Evolutionary conservation across 1,139 yeast species (phyloP).

Genomic region (Scheffersomyces parashehatae): DNA sequence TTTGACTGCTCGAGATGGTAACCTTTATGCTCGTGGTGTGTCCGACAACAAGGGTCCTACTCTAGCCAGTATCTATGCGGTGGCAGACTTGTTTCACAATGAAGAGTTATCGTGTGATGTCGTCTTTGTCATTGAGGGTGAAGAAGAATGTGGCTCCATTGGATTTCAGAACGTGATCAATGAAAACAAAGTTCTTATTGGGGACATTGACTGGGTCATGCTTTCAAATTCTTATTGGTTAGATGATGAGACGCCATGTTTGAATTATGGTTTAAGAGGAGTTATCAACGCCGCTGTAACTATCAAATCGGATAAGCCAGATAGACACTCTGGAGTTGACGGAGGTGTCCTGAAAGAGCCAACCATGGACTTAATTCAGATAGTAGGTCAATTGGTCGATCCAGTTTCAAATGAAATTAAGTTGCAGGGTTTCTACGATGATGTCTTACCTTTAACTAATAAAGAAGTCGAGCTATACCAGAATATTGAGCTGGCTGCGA

Average conservation of each 20-base stretch:
- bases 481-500: constrained; percentile 51
- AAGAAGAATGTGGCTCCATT: constrained; percentile 89
- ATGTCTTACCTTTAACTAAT: constrained; percentile 55
- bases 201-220: constrained; percentile 82
- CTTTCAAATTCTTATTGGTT: constrained; percentile 94
- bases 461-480: constrained; percentile 63
- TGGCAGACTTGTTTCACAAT: constrained; percentile 64
- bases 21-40: constrained; percentile 87
- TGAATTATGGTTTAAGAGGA: constrained; percentile 93
- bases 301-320: constrained; percentile 73
- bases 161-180: constrained; percentile 74
- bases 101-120: constrained; percentile 67
- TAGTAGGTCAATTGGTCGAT: constrained; percentile 64
- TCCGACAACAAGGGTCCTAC: constrained; percentile 95
- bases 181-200: constrained; percentile 53
- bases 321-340: constrained; percentile 94
- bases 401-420: constrained; percentile 47
- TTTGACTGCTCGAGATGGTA: constrained; percentile 78
- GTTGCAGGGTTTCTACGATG: constrained; percentile 71
- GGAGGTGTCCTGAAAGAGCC: constrained; percentile 94
- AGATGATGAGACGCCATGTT: constrained; percentile 83
- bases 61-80: constrained; percentile 86
- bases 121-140: constrained; percentile 87
- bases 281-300: constrained; percentile 78
- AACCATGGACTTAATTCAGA: constrained; percentile 75